phyloP scores from a whole-genome alignment of 495 filamentous ascomycete species.

The Tetracladium marchalianum region DNA sequence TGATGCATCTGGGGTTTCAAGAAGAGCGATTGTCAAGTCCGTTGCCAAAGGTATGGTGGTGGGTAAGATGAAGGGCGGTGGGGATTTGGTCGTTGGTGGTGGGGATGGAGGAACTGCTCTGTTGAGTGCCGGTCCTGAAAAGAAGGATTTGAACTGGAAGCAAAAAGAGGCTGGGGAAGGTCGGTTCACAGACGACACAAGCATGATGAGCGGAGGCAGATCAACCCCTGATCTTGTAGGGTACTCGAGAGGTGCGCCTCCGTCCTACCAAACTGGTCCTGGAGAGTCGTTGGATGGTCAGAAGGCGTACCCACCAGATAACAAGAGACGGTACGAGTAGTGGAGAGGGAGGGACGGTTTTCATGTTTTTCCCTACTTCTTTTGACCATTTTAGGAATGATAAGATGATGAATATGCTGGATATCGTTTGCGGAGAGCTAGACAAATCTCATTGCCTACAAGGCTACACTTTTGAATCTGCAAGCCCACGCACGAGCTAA shows the following conservation, averaged over 20 bases:
- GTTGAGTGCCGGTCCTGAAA: conserved; percentile 7
- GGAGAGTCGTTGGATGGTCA: conserved; percentile 23
- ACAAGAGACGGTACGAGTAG: neutral
- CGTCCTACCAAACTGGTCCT: conserved; percentile 20
- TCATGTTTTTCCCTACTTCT: neutral
- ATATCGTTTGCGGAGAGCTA: too few relatives aligned
- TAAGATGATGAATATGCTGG: neutral
- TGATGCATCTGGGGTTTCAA: conserved; percentile 83
- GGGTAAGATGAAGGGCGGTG: conserved; percentile 70
- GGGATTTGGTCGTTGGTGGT: conserved; percentile 77
- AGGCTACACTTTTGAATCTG: too few relatives aligned
- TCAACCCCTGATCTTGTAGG: conserved; percentile 23
- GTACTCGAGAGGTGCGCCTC: conserved; percentile 26
- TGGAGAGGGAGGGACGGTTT: neutral
- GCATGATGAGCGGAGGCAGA: conserved; percentile 18
- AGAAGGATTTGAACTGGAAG: conserved; percentile 9
- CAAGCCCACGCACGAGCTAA: too few relatives aligned
- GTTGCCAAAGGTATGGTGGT: conserved; percentile 99
- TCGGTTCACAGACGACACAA: conserved; percentile 14
- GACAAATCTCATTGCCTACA: too few relatives aligned
- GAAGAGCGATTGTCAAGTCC: conserved; percentile 77
- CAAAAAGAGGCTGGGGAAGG: conserved; percentile 14
- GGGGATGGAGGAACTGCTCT: conserved; percentile 54
- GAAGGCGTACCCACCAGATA: neutral
- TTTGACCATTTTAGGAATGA: neutral